Base-by-base conservation (phyloP, 2,329 filamentous ascomycete species). In the Elsinoe fawcettii region DNA sequence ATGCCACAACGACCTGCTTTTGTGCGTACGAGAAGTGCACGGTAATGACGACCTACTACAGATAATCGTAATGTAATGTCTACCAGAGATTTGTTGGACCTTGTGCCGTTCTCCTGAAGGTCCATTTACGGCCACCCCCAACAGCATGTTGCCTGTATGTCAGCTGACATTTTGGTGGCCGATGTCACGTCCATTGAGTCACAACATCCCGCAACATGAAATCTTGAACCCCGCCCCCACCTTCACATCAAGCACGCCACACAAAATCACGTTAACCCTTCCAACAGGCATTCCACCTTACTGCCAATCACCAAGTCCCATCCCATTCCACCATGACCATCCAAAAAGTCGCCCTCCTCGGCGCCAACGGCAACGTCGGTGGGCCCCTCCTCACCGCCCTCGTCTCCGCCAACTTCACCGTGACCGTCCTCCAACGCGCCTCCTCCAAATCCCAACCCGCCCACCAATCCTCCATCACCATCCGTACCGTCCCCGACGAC, bases 371-470 rank as follows among this genome's bases (percentile, higher is more conserved):
- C 47, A 75, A 75, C 53, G 67, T 77, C 16, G 75, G 75, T 1
- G 70, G 70, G 6, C 63, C 69, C 8, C 66, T 78, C 43, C 65
- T 77, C 23, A 57, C 69, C 9, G 67, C 69, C 3, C 73, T 79
- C 47, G 63, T 74, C 5, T 62, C 66, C 1, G 59, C 67, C 3
- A 69, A 68, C n/a, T 81, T 85, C 70, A 72, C 75, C 57, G 70
- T 84, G 56, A 81, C 79, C 7, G 73, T 81, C 37, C 74, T 85
- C 49, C 78, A 77, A 22, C 80, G 83, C 18, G 57, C 64, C 18
- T 67, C 71, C 37, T 80, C 77, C 3, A 69, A 60, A 11, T 72
- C 73, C 16, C 70, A 68, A 16, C 32, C 55, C 18, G 37, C 60
- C 32, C 65, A 66, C 56, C 72, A 73, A 0, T 65, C 67, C 0